These are phyloP conservation scores for Beauveria pseudobassiana DNA, from an alignment of 2,329 filamentous ascomycete species.

Conservation along the genomic window DNA sequence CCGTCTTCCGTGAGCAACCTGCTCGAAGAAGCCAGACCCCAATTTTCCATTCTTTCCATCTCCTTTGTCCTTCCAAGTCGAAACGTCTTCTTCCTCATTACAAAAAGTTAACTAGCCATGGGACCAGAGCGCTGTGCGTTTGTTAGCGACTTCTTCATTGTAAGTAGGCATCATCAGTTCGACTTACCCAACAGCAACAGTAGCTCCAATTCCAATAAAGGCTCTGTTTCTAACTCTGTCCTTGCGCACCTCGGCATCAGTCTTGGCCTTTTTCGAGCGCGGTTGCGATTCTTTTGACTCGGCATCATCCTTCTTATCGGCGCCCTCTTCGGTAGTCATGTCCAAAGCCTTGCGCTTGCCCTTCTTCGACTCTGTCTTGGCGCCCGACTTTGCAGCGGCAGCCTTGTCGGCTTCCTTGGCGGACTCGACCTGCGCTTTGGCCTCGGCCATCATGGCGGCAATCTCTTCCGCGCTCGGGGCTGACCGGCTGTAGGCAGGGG, in stretches of 20 bases:
- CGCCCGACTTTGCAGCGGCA: constrained; percentile 27
- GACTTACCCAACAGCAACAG: constrained; percentile 80
- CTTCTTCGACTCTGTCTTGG: constrained; percentile 42
- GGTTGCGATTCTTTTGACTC: constrained; percentile 36
- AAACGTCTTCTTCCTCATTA: constrained; percentile 20
- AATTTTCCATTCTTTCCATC: constrained; percentile 4
- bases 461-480: constrained; percentile 71
- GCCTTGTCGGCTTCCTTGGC: constrained; percentile 39
- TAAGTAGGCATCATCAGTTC: constrained; percentile 20
- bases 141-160: constrained; percentile 12
- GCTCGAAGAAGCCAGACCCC: not conserved
- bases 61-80: not conserved
- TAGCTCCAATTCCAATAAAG: constrained; percentile 77
- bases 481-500: constrained; percentile 52
- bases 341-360: constrained; percentile 71
- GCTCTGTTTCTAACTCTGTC: constrained; percentile 82
- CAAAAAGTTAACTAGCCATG: constrained; percentile 45
- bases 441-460: constrained; percentile 74
- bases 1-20: not conserved
- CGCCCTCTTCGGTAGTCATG: constrained; percentile 53
- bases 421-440: constrained; percentile 79
- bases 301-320: constrained; percentile 21
- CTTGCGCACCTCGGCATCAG: constrained; percentile 74
- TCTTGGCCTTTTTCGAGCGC: constrained; percentile 68
- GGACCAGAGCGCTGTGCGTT: constrained; percentile 35